phyloP scores from a whole-genome alignment of 2,329 filamentous ascomycete species.

The Talaromyces sp. region DNA sequence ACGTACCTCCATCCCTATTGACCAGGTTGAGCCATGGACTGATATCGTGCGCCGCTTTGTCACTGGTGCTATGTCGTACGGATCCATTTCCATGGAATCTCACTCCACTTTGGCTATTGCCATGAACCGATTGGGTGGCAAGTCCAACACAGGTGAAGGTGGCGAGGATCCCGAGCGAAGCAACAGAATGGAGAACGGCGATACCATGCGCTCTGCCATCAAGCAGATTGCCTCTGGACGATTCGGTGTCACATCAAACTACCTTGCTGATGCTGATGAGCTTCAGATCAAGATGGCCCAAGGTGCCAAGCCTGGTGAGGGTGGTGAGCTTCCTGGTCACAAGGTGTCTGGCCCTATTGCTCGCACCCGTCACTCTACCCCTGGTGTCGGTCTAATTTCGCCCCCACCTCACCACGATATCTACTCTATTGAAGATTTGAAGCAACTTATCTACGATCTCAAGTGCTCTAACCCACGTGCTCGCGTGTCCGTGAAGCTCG shows the following conservation, averaged over 20 bases:
- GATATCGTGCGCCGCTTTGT: constrained; percentile 96
- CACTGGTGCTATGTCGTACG: constrained; percentile 97
- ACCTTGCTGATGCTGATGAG: constrained; percentile 91
- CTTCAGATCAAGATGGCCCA: constrained; percentile 99
- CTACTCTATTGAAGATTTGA: constrained; percentile 96
- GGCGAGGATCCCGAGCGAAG: constrained; percentile 93
- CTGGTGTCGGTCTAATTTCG: constrained; percentile 92
- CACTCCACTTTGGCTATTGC: constrained; percentile 93
- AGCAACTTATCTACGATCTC: constrained; percentile 95
- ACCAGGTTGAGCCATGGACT: constrained; percentile 97
- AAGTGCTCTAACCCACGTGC: constrained; percentile 94
- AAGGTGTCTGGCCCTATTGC: constrained; percentile 95
- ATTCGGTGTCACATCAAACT: constrained; percentile 93
- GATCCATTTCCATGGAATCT: constrained; percentile 97
- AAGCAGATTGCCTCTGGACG: constrained; percentile 96
- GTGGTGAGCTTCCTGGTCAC: constrained; percentile 93
- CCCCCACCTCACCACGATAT: constrained; percentile 97
- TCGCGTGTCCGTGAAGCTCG: constrained; percentile 92
- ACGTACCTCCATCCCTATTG: constrained; percentile 77
- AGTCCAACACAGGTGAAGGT: constrained; percentile 97
- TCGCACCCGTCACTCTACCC: constrained; percentile 90
- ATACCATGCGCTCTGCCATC: constrained; percentile 95
- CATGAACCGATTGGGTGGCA: constrained; percentile 94
- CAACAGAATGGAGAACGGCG: constrained; percentile 79
- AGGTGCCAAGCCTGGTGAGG: constrained; percentile 94